Percentiles rank a stretch among this genome's conserved stretches.
These are phyloP conservation scores for Hymenoscyphus linearis DNA, from an alignment of 2,329 filamentous ascomycete species.

Conservation along the genomic window DNA sequence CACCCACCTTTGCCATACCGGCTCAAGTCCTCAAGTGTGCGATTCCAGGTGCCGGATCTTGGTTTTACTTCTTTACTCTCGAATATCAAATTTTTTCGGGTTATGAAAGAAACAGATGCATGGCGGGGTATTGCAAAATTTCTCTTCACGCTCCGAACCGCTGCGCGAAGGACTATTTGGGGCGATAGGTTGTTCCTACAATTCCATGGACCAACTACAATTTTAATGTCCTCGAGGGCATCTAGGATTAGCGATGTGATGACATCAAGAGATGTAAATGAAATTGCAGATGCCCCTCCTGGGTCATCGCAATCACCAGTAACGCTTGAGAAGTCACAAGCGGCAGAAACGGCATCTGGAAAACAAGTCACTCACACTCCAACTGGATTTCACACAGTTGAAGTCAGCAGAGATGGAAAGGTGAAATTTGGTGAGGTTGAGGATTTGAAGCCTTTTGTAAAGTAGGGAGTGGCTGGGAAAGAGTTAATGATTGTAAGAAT, in stretches of 20 bases:
- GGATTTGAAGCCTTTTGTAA: slow-evolving; percentile 18
- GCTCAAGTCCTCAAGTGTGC: slow-evolving; percentile 70
- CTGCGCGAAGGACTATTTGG: slow-evolving; percentile 79
- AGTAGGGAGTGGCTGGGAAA: slow-evolving; percentile 8
- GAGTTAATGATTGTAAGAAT: slow-evolving; percentile 4
- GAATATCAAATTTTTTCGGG: slow-evolving; percentile 66
- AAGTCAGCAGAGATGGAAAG: slow-evolving; percentile 55
- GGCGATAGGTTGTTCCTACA: slow-evolving; percentile 88
- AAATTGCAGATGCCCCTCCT: slow-evolving; percentile 77
- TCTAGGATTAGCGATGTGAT: slow-evolving; percentile 73
- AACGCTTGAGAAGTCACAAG: slow-evolving; percentile 39
- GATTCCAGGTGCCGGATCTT: slow-evolving; percentile 70
- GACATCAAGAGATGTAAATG: slow-evolving; percentile 74
- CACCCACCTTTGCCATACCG: slow-evolving; percentile 77
- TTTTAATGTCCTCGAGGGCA: slow-evolving; percentile 85
- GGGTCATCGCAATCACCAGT: slow-evolving; percentile 61
- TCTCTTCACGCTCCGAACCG: slow-evolving; percentile 67
- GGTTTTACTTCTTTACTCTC: slow-evolving; percentile 60
- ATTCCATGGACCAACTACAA: slow-evolving; percentile 79
- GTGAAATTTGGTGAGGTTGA: slow-evolving; percentile 46
- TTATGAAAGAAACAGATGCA: slow-evolving; percentile 63
- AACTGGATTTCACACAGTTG: slow-evolving; percentile 50
- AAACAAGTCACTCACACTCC: slow-evolving; percentile 34
- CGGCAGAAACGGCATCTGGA: slow-evolving; percentile 17
- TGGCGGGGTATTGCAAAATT: slow-evolving; percentile 67